Percentiles rank a stretch among this genome's conserved stretches.
phyloP scores from a whole-genome alignment of 1,139 yeast species.

The Blastobotrys capitulatus region DNA sequence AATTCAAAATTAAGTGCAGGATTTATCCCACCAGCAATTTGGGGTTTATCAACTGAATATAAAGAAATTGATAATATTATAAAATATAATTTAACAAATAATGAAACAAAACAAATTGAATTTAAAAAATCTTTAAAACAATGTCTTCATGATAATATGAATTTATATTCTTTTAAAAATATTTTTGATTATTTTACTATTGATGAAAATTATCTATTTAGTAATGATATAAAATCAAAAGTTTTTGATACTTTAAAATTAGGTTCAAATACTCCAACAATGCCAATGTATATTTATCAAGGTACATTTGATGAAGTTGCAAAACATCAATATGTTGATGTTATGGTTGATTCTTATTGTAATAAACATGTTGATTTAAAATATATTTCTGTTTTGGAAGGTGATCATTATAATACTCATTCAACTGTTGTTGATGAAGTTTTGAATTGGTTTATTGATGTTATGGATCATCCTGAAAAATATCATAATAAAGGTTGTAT shows the following conservation, averaged over 20 bases:
- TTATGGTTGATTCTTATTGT: conserved; percentile 4
- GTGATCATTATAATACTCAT: background rate
- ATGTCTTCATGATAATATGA: conserved; percentile 18
- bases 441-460: background rate
- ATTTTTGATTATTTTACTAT: conserved; percentile 18
- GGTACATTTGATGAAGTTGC: conserved; percentile 29
- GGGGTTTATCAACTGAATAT: conserved; percentile 30
- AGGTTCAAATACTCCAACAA: conserved; percentile 20
- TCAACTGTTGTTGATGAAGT: background rate
- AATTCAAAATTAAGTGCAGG: conserved; percentile 23
- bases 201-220: conserved; percentile 12
- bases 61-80: conserved; percentile 17
- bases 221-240: conserved; percentile 21
- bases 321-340: conserved; percentile 21
- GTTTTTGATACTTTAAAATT: conserved; percentile 25
- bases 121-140: conserved; percentile 15
- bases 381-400: conserved; percentile 28
- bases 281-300: conserved; percentile 27
- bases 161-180: conserved; percentile 17
- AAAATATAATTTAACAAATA: conserved; percentile 16
- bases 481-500: background rate
- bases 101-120: conserved; percentile 10
- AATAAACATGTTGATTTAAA: conserved; percentile 12
- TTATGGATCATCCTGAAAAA: background rate
- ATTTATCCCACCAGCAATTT: conserved; percentile 26